Percentiles rank a stretch among this genome's conserved stretches.
Conservation (phyloP, 2,329 filamentous ascomycete species). For the Apiospora koreana region DNA sequence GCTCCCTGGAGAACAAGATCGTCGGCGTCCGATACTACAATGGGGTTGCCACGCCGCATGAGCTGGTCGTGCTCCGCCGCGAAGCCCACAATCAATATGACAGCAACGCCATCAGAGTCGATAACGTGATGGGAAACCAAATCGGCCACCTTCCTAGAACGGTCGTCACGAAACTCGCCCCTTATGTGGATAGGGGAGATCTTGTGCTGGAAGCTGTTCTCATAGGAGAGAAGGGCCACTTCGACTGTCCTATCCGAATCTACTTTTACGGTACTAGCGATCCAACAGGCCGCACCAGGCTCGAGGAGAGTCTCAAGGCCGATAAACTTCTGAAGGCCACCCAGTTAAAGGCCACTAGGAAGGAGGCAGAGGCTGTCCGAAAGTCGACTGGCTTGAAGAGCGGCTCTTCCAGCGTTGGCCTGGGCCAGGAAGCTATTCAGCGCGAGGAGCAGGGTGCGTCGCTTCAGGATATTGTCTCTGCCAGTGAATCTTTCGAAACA, state of each 20-base stretch:
- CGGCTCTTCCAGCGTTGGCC: constrained; percentile 21
- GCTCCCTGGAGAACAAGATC: constrained; percentile 53
- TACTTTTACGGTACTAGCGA: constrained; percentile 69
- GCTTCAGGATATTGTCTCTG: constrained; percentile 64
- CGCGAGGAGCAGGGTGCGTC: constrained; percentile 42
- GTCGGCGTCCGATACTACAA: constrained; percentile 57
- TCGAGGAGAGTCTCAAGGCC: constrained; percentile 64
- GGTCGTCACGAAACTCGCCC: constrained; percentile 70
- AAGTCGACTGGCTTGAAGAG: constrained; percentile 40
- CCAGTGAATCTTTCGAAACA: constrained; percentile 68
- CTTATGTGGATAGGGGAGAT: constrained; percentile 65
- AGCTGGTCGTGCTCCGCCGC: constrained; percentile 58
- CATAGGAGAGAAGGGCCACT: constrained; percentile 64
- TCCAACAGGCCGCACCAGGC: constrained; percentile 46
- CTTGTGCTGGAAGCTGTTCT: constrained; percentile 70
- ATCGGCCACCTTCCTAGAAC: constrained; percentile 76
- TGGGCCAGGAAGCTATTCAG: constrained; percentile 17
- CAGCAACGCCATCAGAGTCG: constrained; percentile 73
- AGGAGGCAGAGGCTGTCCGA: constrained; percentile 54
- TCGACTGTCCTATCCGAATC: constrained; percentile 72
- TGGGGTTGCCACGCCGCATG: constrained; percentile 58
- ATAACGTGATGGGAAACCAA: constrained; percentile 73
- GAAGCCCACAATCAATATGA: constrained; percentile 70
- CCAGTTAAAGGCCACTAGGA: constrained; percentile 56
- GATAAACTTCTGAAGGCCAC: constrained; percentile 64